A percentile compares a stretch with the other conserved stretches of the same genome.
Conservation (phyloP, 495 filamentous ascomycete genomes). For the Xylaria grammica region DNA sequence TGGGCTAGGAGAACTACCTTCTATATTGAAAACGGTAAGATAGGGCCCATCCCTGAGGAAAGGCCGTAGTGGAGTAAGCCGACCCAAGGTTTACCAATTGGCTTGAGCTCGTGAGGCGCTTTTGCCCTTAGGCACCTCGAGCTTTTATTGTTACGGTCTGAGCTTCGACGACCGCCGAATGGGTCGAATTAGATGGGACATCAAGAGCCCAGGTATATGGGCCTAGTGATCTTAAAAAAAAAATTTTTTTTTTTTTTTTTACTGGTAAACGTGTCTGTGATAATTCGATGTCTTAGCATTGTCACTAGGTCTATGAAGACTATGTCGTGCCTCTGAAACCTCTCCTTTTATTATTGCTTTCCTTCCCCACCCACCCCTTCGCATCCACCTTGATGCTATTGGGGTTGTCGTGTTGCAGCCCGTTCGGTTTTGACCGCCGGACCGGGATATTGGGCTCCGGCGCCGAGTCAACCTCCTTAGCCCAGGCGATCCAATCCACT, state of each 20-base stretch:
- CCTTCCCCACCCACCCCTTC: conserved; percentile 5
- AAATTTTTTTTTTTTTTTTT: neutral
- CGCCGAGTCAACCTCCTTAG: conserved; percentile 57
- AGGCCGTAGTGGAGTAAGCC: neutral
- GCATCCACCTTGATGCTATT: conserved; percentile 9
- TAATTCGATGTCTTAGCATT: neutral
- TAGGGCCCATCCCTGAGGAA: neutral
- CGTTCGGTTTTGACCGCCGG: neutral
- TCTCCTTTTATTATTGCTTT: conserved; percentile 9
- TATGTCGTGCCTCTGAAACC: conserved; percentile 2
- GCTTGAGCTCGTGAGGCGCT: neutral
- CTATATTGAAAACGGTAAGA: too few relatives aligned
- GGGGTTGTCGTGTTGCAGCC: conserved; percentile 15
- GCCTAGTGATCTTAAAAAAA: neutral
- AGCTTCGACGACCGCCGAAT: neutral
- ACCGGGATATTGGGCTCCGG: conserved; percentile 16
- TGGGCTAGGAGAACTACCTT: neutral
- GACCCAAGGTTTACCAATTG: neutral
- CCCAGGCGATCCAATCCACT: conserved; percentile 72
- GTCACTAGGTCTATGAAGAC: neutral
- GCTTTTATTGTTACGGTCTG: neutral
- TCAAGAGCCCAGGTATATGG: neutral
- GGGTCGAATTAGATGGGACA: neutral
- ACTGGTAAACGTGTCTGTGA: neutral
- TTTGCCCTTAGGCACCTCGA: neutral